Base-by-base conservation (phyloP, 352 stramenopile genomes). In the Plasmopara muralis region DNA sequence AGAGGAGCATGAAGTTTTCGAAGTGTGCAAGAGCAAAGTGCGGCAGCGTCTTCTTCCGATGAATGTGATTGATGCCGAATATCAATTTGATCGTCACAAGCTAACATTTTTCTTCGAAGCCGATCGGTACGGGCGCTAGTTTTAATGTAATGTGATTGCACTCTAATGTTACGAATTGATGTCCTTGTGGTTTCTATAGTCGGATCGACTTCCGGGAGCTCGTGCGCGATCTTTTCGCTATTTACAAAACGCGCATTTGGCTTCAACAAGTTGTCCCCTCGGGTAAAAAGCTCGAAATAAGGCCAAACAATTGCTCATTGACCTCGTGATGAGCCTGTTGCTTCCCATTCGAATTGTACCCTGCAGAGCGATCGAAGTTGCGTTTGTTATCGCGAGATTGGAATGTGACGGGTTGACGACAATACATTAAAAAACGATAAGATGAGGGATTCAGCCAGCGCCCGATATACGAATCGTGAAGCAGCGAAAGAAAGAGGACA, bases 201-300 rank as follows among this genome's bases (percentile, higher is more conserved):
- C 88, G 96, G 37, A 98, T 99, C 57, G 96, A 99, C 72, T 99
- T 99, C 69, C 84, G 96, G 44, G 96, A 99, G 57, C 81, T 99
- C 5, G 96, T 99, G 14, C 85, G 96, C 33, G 96, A 99, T 57
- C 72, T 99, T 51, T 99, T 99, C 77, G 96, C 91, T 55, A 97
- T 98, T 60, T 99, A 98, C 75, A 99, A 99, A 77, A 99, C 95
- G 43, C 81, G 95, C 53, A 99, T 98, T 56, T 98, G 96, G 96
- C 92, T 98, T 61, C 91, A 98, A 69, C 95, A 98, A 70, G 77
- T 98, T 38, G 72, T 92, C 30, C 77, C 82, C 7, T 72, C 56
- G 13, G 77, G 77, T 30, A 89, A 62, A 89, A 89, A 57, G 38
- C 68, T 39, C 68, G 66, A 37, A 72, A 60, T 58, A 75, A 88